Conservation (phyloP, 1,139 yeast genomes). For the Yamadazyma sp. region DNA sequence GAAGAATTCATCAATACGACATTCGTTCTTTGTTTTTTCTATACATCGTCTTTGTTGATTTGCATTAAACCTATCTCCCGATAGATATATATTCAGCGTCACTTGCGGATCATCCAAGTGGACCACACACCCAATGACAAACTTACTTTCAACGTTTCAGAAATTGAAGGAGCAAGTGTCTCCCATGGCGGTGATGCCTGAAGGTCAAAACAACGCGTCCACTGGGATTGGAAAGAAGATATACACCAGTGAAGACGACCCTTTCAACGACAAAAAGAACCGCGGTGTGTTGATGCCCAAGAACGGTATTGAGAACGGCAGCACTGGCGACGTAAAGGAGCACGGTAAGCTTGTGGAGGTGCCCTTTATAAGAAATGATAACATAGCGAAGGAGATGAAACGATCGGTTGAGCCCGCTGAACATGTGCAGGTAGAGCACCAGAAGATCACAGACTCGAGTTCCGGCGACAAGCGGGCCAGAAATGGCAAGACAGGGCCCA, state of each 20-base stretch:
- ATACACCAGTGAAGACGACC: slow-evolving; percentile 27
- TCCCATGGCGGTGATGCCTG: slow-evolving; percentile 14
- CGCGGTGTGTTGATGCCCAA: slow-evolving; percentile 5
- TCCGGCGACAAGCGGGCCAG: background rate
- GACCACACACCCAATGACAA: slow-evolving; percentile 14
- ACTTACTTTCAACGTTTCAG: slow-evolving; percentile 18
- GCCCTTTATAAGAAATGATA: slow-evolving; percentile 6
- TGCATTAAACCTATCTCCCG: background rate
- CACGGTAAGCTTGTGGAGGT: background rate
- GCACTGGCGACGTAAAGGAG: background rate
- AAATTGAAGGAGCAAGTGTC: slow-evolving; percentile 16
- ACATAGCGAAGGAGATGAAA: slow-evolving; percentile 4
- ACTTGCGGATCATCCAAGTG: no score
- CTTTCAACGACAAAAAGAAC: slow-evolving; percentile 26
- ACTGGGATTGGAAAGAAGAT: slow-evolving; percentile 10
- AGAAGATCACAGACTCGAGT: background rate
- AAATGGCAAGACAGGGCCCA: background rate
- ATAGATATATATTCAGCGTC: no score
- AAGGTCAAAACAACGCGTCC: slow-evolving; percentile 5
- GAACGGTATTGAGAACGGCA: background rate
- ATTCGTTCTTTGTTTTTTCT: background rate
- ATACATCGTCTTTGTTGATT: background rate
- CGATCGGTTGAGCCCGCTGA: slow-evolving; percentile 1
- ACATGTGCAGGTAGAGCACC: slow-evolving; percentile 6
- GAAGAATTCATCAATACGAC: background rate